Evolutionary conservation across 2,329 filamentous ascomycete genomes (phyloP).

Genomic region (Ascochyta fabae): DNA sequence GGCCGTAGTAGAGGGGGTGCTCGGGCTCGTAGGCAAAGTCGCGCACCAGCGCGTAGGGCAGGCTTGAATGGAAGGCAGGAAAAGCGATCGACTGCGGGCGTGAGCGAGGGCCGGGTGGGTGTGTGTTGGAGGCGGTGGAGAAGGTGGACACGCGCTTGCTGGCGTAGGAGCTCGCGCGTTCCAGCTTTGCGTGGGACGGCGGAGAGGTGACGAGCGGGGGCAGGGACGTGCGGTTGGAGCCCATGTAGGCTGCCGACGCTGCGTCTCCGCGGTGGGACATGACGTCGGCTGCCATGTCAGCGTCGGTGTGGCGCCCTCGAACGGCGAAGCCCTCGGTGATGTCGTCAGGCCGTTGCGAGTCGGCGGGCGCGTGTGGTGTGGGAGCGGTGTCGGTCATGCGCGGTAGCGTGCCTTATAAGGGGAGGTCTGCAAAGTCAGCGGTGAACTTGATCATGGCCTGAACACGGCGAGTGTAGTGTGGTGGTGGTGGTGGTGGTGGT

Average conservation of each 20-base stretch:
- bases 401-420: conserved; percentile 21
- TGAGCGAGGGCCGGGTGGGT: conserved; percentile 62
- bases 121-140: conserved; percentile 69
- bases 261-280: conserved; percentile 45
- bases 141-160: conserved; percentile 86
- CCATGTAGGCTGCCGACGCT: conserved; percentile 37
- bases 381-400: conserved; percentile 44
- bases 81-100: conserved; percentile 83
- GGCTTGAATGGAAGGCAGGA: conserved; percentile 81
- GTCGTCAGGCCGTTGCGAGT: conserved; percentile 38
- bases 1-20: conserved; percentile 92
- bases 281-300: conserved; percentile 49
- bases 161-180: conserved; percentile 72
- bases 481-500: not conserved
- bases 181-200: conserved; percentile 60
- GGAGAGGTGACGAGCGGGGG: conserved; percentile 60
- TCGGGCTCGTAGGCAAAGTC: conserved; percentile 90
- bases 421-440: conserved; percentile 14
- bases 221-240: conserved; percentile 50
- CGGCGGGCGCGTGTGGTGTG: conserved; percentile 26
- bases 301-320: conserved; percentile 28
- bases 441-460: conserved; percentile 24
- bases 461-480: conserved; percentile 10
- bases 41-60: conserved; percentile 87
- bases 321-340: conserved; percentile 39